Base-by-base conservation (phyloP, 2,329 filamentous ascomycete species). In the Claviceps capensis region DNA sequence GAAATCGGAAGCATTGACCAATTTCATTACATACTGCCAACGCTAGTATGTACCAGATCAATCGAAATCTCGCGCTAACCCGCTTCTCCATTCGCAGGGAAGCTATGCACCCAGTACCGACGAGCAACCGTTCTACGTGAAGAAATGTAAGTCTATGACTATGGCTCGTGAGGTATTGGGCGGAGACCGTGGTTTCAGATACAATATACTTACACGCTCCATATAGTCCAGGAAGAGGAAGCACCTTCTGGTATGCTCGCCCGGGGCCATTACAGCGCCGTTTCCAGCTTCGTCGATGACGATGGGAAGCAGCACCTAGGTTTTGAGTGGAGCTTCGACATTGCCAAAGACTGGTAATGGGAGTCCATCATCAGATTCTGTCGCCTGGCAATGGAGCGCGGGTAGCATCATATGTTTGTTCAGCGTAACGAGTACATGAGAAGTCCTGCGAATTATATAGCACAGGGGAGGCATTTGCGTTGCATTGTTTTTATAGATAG, bases 241-340 rank as follows among this genome's bases (percentile, higher is more conserved):
- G 93, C 93, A 17, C 93, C 93, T 16, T 84, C 83, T 17, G 91
- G 91, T 61, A 91, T 97, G 82, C 72, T 97, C 51, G 85, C 81
- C 52, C 86, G 93, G 56, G 93, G 89, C 57, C 83, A 89, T 71
- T 98, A 98, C 78, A 85, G 86, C 55, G 90, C 90, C 57, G 71
- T 83, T 55, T 95, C 89, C 59, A 88, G 82, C 69, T 98, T 98
- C 68, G 79, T 95, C 56, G 93, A 98, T 66, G 93, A 98, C 63
- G 93, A 98, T 72, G 85, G 93, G 68, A 83, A 88, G 70, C 83
- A 79, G 57, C 90, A 98, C 70, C 76, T 98, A 57, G 77, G 85
- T 66, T 98, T 98, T 69, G 86, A 95, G 63, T 98, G 93, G 93
- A 82, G 84, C 56, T 97, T 98, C 64, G 86, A 96, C 65, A 95